phyloP scores from a whole-genome alignment of 2,329 filamentous ascomycete genomes.

The Neobulgaria alba region DNA sequence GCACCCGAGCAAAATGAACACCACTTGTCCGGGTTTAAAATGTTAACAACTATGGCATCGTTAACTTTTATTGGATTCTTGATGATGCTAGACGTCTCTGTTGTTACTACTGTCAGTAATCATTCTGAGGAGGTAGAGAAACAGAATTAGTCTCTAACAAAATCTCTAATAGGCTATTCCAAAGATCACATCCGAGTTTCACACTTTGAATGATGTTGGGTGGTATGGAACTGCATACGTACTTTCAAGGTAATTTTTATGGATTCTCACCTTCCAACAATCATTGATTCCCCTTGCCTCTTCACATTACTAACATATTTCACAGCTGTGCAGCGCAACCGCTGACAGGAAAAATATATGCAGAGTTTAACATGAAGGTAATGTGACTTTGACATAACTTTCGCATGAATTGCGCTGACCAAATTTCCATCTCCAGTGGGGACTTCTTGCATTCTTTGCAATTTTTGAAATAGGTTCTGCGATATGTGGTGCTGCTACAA shows the following conservation, averaged over 20 bases:
- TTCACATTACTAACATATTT: background rate
- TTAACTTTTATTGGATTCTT: constrained; percentile 38
- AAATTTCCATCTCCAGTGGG: constrained; percentile 1
- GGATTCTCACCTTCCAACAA: background rate
- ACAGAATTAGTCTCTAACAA: no score
- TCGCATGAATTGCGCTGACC: no score
- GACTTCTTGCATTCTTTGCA: constrained; percentile 27
- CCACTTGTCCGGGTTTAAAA: constrained; percentile 17
- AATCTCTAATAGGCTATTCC: constrained; percentile 37
- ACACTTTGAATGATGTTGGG: constrained; percentile 43
- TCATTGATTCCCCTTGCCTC: no score
- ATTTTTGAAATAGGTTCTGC: constrained; percentile 48
- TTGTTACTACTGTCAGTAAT: constrained; percentile 38
- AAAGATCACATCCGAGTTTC: constrained; percentile 41
- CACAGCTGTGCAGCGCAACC: background rate
- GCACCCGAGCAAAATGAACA: constrained; percentile 11
- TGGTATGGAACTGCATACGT: constrained; percentile 47
- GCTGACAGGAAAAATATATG: constrained; percentile 5
- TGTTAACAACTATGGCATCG: constrained; percentile 24
- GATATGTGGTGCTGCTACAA: constrained; percentile 41
- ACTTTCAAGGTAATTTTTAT: constrained; percentile 28
- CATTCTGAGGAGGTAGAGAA: background rate
- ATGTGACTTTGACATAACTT: background rate
- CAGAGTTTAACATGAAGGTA: constrained; percentile 28
- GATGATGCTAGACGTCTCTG: constrained; percentile 43